Conservation (phyloP, 805 yeast genomes). For the Saturnispora serradocipensis region DNA sequence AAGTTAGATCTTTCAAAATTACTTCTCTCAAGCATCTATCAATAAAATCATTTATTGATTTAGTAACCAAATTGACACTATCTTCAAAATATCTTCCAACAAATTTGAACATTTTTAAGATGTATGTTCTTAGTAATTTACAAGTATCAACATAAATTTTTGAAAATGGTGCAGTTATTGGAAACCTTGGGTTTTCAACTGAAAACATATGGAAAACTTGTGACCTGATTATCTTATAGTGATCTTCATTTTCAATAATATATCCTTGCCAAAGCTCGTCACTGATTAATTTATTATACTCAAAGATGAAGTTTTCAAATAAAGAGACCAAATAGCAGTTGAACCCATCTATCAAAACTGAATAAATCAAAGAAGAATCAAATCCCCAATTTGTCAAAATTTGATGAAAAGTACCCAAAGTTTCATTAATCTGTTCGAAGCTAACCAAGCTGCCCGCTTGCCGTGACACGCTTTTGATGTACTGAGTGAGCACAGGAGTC, state of each 20-base stretch:
- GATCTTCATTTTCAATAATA: slow-evolving; percentile 47
- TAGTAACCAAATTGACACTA: slow-evolving; percentile 50
- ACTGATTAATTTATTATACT: slow-evolving; percentile 53
- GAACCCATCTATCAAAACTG: slow-evolving; percentile 50
- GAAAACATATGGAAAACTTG: slow-evolving; percentile 26
- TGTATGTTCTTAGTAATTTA: slow-evolving; percentile 56
- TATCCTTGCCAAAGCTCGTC: slow-evolving; percentile 89
- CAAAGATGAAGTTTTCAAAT: slow-evolving; percentile 45
- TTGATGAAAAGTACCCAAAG: slow-evolving; percentile 63
- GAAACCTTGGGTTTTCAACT: slow-evolving; percentile 31
- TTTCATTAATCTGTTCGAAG: slow-evolving; percentile 36
- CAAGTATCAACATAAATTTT: slow-evolving; percentile 83
- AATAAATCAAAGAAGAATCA: slow-evolving; percentile 50
- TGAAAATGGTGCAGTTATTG: slow-evolving; percentile 76
- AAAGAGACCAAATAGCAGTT: slow-evolving; percentile 50
- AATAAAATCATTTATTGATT: slow-evolving; percentile 49
- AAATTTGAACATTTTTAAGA: slow-evolving; percentile 57
- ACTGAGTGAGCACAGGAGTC: slow-evolving; percentile 46
- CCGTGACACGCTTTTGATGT: slow-evolving; percentile 33
- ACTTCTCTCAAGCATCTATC: slow-evolving; percentile 63
- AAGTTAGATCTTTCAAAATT: slow-evolving; percentile 54
- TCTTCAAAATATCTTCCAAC: slow-evolving; percentile 55
- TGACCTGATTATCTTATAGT: slow-evolving; percentile 52
- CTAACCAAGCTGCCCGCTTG: slow-evolving; percentile 38
- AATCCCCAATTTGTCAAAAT: slow-evolving; percentile 67